A percentile compares a stretch with the other conserved stretches of the same genome.
Evolutionary conservation across 2,329 filamentous ascomycete species (phyloP).

Genomic region (Reticulascus tulasneorum): DNA sequence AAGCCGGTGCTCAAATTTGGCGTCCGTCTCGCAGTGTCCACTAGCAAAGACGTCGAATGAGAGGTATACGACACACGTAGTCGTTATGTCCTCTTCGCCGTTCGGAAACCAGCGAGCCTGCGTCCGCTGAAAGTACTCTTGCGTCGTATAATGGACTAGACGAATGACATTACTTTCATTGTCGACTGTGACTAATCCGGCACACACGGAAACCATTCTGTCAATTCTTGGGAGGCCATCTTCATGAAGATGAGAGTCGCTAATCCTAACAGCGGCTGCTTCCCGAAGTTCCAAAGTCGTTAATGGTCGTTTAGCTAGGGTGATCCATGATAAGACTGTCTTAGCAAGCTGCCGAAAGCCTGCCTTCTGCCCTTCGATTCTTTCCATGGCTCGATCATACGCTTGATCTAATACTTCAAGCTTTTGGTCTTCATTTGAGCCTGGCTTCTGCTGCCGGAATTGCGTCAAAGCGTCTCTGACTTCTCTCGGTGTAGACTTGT

Average conservation of each 20-base stretch:
- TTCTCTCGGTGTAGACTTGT: background rate
- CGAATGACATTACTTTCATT: constrained; percentile 27
- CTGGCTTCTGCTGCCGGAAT: background rate
- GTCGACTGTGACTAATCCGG: constrained; percentile 33
- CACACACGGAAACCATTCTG: constrained; percentile 26
- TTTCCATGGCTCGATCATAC: constrained; percentile 30
- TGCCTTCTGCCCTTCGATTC: constrained; percentile 25
- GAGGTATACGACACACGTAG: constrained; percentile 22
- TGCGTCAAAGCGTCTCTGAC: background rate
- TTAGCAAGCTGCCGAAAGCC: constrained; percentile 19
- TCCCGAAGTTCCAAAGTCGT: constrained; percentile 27
- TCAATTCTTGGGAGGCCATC: constrained; percentile 22
- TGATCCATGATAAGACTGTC: constrained; percentile 29
- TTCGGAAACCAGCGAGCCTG: constrained; percentile 1
- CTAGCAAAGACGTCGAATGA: too few relatives aligned
- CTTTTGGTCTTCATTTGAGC: too few relatives aligned
- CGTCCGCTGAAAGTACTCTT: constrained; percentile 31
- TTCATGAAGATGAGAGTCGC: constrained; percentile 20
- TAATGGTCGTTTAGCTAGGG: constrained; percentile 23
- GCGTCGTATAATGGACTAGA: constrained; percentile 36
- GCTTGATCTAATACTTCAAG: constrained; percentile 28
- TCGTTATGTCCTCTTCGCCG: background rate
- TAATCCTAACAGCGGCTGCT: constrained; percentile 31
- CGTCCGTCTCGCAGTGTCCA: too few relatives aligned
- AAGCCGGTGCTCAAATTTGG: too few relatives aligned